Percentiles rank a stretch among this genome's conserved stretches.
These are phyloP conservation scores for Chlamydomonas sphaeroides DNA, from an alignment of 139 green algal genomes.

Conservation along the genomic window DNA sequence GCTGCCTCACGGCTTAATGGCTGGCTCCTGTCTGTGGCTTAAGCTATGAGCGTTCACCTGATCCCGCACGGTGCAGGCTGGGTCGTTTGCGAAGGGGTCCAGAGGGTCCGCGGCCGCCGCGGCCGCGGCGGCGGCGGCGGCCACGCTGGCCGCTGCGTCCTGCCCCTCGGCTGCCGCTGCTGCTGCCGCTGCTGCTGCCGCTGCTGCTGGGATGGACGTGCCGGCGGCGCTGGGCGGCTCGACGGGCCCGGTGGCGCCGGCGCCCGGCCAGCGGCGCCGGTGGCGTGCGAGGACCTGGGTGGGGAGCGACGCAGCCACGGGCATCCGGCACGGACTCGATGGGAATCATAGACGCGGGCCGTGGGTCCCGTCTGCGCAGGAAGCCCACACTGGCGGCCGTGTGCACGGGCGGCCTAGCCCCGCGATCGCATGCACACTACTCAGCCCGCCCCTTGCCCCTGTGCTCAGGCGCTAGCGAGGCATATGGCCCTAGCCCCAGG, in stretches of 20 bases:
- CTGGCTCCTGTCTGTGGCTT: too few species aligned
- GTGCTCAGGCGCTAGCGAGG: too few species aligned
- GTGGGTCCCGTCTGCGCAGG: too few species aligned
- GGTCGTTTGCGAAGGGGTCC: slow-evolving; percentile 15
- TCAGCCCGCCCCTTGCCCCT: too few species aligned
- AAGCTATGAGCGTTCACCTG: not conserved
- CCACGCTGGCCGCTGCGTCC: not conserved
- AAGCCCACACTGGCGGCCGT: too few species aligned
- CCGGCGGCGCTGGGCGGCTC: not conserved
- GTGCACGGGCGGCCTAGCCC: too few species aligned
- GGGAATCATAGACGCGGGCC: too few species aligned
- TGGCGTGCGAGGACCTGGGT: slow-evolving; percentile 15
- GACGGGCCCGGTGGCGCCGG: not conserved
- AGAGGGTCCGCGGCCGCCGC: not conserved
- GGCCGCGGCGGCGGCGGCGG: not conserved
- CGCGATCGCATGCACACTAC: too few species aligned
- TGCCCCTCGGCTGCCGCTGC: not conserved
- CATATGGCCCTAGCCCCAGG: too few species aligned
- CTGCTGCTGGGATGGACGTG: not conserved
- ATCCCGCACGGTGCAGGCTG: not conserved
- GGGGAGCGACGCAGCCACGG: too few species aligned
- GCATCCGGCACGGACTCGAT: too few species aligned
- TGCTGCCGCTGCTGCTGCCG: not conserved
- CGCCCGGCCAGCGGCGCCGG: slow-evolving; percentile 16
- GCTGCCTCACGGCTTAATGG: too few species aligned